Evolutionary conservation across 352 stramenopile genomes (phyloP).

Genomic region (Phytophthora nicotianae): DNA sequence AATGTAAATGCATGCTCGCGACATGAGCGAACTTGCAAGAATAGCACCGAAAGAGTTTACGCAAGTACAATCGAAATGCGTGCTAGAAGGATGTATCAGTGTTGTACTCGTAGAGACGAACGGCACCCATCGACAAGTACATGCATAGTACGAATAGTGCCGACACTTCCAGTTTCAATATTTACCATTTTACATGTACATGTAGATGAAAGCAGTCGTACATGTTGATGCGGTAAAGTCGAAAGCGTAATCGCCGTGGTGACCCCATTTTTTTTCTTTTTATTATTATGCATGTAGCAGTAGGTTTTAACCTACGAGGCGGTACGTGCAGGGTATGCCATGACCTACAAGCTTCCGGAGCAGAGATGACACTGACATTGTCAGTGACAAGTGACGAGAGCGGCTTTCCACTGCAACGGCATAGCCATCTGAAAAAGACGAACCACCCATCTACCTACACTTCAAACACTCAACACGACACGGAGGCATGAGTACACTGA

Average conservation of each 20-base stretch:
- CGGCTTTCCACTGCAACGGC: conserved; percentile 4
- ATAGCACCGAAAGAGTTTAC: not conserved
- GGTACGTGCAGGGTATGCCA: not conserved
- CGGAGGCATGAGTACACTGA: not conserved
- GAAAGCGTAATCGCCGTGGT: no score
- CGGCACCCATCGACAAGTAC: not conserved
- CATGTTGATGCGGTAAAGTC: no score
- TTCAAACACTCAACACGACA: conserved; percentile 17
- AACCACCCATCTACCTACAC: conserved; percentile 8
- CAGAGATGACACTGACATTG: not conserved
- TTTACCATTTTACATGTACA: no score
- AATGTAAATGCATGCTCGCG: not conserved
- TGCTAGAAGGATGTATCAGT: not conserved
- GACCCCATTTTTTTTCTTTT: no score
- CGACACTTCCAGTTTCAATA: no score
- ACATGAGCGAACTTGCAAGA: conserved; percentile 7
- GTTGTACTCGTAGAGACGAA: not conserved
- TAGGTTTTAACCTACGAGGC: not conserved
- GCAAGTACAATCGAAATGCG: not conserved
- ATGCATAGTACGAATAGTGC: not conserved
- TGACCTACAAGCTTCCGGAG: not conserved
- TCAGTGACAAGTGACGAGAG: not conserved
- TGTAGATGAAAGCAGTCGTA: no score
- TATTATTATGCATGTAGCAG: no score
- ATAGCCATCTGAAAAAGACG: conserved; percentile 2